Evolutionary conservation across 352 stramenopile genomes (phyloP), one percentile per base, ranked within the genome.

Genomic region (Pythium diclinum): DNA sequence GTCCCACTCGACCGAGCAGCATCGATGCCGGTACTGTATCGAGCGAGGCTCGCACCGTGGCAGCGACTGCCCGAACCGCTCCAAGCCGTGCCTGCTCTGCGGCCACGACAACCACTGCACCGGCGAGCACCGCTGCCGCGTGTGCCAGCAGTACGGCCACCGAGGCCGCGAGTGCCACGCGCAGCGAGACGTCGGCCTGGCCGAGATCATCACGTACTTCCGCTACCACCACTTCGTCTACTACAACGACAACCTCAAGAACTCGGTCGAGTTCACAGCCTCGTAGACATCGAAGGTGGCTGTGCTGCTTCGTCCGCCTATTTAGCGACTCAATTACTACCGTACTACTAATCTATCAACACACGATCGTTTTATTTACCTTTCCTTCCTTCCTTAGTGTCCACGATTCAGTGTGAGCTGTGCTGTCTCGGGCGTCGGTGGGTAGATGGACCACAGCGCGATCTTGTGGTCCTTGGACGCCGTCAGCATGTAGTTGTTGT

Each of bases 241-340:
- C 66, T 95, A 95, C 80, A 93, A 92, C 69, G 78, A 79, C 36
- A 95, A 95, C 61, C 74, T 95, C 56, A 93, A 93, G 59, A 89
- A 89, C 63, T 91, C 85, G 44, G 86, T 93, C 68, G 84, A 94
- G 62, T 94, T 94, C 60, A 86, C 83, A 8, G 78, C 80, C 51
- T 42, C 28, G n/a, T 71, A 61, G 36, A 7, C 25, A 44, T 17
- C 23, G 13, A 63, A 16, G 17, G 5, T 28, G 13, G 25, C 16
- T 42, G 11, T 6, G 28, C 25, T 23, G 33, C 8, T 13, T 38
- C 33, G 8, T 14, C 33, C 33, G 33, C 33, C 49, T 59, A 61
- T 67, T 67, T 47, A 59, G 48, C 56, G 11, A 36, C 14, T 9
- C 10, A 21, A 49, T 9, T 36, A 28, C 54, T 51, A 34, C n/a